These are phyloP conservation scores for Kwoniella botswanensis DNA, from an alignment of 768 basidiomycete genomes.

Conservation along the genomic window DNA sequence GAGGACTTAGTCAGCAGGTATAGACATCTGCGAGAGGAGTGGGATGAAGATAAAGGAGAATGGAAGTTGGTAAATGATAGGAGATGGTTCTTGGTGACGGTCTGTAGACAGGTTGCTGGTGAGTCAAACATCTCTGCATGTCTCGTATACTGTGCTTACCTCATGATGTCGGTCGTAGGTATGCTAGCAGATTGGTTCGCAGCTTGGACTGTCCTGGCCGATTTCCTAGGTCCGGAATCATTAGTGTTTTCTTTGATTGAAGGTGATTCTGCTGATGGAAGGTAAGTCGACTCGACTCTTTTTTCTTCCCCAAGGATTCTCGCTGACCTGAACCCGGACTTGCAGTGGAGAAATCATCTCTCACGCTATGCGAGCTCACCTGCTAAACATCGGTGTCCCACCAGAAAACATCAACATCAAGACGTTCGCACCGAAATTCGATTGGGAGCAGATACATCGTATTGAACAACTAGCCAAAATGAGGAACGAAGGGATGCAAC, in stretches of 20 bases:
- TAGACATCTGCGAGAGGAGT: conserved; percentile 38
- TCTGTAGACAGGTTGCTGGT: conserved; percentile 53
- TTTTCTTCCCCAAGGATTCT: no score
- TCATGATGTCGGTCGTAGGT: conserved; percentile 17
- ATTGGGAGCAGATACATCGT: conserved; percentile 48
- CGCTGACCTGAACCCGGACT: no score
- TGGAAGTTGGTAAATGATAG: conserved; percentile 38
- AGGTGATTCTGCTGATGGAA: conserved; percentile 51
- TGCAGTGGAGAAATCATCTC: conserved; percentile 47
- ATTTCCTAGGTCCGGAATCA: conserved; percentile 48
- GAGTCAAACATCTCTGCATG: conserved; percentile 22
- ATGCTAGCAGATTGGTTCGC: conserved; percentile 54
- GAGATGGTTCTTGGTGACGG: conserved; percentile 44
- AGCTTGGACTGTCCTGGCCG: conserved; percentile 51
- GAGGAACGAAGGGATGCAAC: conserved; percentile 54
- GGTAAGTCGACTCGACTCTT: conserved; percentile 29
- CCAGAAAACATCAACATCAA: conserved; percentile 51
- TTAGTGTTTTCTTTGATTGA: conserved; percentile 45
- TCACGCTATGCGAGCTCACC: conserved; percentile 44
- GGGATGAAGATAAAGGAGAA: conserved; percentile 33
- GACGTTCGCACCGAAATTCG: conserved; percentile 45
- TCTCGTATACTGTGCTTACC: neutral
- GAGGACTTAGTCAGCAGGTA: conserved; percentile 39
- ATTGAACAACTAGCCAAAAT: conserved; percentile 55
- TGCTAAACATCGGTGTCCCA: conserved; percentile 47